Evolutionary conservation across 2,329 filamentous ascomycete species (phyloP).

Genomic region (Geoglossum cookeanum): DNA sequence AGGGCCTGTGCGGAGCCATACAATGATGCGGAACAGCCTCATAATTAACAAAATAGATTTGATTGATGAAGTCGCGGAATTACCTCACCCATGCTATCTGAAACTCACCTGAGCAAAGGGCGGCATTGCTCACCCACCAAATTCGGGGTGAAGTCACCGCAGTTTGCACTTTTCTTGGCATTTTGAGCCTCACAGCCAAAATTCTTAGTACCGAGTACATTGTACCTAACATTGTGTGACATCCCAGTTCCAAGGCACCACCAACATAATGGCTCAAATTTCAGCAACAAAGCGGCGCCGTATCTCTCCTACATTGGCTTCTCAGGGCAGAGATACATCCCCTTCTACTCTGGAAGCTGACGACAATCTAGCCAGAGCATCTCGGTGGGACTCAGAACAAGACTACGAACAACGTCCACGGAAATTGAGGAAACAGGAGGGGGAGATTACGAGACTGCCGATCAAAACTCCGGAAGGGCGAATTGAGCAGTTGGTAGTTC

Average conservation of each 20-base stretch:
- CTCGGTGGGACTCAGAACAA: constrained; percentile 81
- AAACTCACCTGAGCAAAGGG: too few species aligned
- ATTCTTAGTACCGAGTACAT: not conserved
- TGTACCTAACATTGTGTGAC: too few species aligned
- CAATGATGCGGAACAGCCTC: too few species aligned
- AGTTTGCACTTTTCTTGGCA: not conserved
- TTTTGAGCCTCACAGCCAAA: not conserved
- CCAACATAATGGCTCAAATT: constrained; percentile 24
- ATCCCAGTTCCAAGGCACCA: not conserved
- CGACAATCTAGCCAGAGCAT: constrained; percentile 49
- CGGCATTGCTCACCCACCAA: too few species aligned
- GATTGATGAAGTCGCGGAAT: too few species aligned
- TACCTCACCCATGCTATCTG: too few species aligned
- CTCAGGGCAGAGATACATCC: constrained; percentile 18
- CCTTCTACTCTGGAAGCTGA: constrained; percentile 18
- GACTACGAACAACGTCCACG: constrained; percentile 68
- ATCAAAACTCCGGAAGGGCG: constrained; percentile 70
- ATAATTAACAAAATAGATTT: too few species aligned
- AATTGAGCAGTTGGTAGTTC: constrained; percentile 39
- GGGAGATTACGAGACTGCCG: constrained; percentile 58
- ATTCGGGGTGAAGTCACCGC: too few species aligned
- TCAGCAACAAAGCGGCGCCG: constrained; percentile 30
- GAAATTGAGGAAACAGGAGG: constrained; percentile 54
- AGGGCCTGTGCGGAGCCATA: too few species aligned
- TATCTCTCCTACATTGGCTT: constrained; percentile 25